Conservation (phyloP, 108 stramenopile species). For the Nitzschia sp. region DNA sequence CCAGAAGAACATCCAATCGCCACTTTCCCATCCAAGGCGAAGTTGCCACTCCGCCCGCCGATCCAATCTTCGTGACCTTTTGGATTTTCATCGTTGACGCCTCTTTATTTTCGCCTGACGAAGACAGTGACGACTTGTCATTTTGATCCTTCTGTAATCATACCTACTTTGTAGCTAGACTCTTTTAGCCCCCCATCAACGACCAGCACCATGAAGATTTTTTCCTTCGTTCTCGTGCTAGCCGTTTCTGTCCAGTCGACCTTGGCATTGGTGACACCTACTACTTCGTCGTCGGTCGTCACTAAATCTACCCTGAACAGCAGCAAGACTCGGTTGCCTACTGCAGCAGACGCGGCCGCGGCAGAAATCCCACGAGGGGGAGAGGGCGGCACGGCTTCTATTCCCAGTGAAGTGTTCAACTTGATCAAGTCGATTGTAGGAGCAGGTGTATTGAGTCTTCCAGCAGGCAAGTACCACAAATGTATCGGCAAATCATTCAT, state of each 20-base stretch:
- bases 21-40: too few species aligned
- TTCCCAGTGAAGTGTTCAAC: slow-evolving; percentile 90
- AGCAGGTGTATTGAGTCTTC: slow-evolving; percentile 93
- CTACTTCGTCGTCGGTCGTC: slow-evolving; percentile 11
- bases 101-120: too few species aligned
- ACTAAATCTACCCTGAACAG: not conserved
- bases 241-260: not conserved
- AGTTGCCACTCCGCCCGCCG: not conserved
- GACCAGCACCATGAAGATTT: slow-evolving; percentile 5
- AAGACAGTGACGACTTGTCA: too few species aligned
- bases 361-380: slow-evolving; percentile 31
- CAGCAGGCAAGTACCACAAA: slow-evolving; percentile 85
- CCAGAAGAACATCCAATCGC: too few species aligned
- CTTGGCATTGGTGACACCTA: slow-evolving; percentile 3
- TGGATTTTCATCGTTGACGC: not conserved
- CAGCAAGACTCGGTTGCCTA: not conserved
- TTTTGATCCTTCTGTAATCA: too few species aligned
- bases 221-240: not conserved
- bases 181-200: too few species aligned
- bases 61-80: not conserved
- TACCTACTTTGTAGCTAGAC: too few species aligned
- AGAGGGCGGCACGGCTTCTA: slow-evolving; percentile 66
- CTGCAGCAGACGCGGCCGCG: slow-evolving; percentile 14
- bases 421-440: slow-evolving; percentile 92
- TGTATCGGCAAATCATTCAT: too few species aligned